Evolutionary conservation across 306 rosid genomes (phyloP), one percentile per base, ranked within the genome.

Genomic region (Oxytropis ochrocephala): DNA sequence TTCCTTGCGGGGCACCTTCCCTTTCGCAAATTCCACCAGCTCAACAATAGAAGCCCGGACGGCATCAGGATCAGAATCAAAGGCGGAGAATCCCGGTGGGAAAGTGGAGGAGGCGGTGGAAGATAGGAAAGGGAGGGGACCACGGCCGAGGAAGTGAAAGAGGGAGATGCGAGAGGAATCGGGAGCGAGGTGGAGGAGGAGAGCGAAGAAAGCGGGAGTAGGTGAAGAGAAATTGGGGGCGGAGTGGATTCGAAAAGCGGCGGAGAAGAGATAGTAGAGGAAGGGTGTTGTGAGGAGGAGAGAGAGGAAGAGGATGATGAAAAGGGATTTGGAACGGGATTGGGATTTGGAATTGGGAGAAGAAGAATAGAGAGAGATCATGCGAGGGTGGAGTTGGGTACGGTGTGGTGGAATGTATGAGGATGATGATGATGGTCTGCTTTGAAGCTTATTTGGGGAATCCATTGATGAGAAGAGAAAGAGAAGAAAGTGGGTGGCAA

Each of bases 201-300:
- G 63, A 67, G 59, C 81, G 52, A 64, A 84, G 77, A 75, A 64
- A 24, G 78, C 16, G 41, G 88, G 76, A 54, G 33, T 50, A 5
- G 85, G 60, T 33, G 75, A 69, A n/a, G 79, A 2, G 74, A 80
- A 80, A 38, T 74, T 77, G 30, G 85, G 18, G 42, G 88, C 70
- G 44, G 35, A 11, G 76, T 84, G 85, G 71, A 84, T 72, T 68
- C 70, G 76, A 39, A 38, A 74, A 41, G 85, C 85, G 30, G 87
- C 70, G 78, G 78, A 56, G 79, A 80, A 57, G 79, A 80, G 85
- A 73, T 83, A 77, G 85, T 80, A 80, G 71, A 83, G 46, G 79
- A 80, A 80, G 8, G 87, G 85, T 24, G 82, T 36, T 27, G 79
- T 62, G 70, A 78, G 69, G 76, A 83, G 71, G 52, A 68, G 29